These are phyloP conservation scores for Astrephomene gubernaculifera DNA, from an alignment of 139 green algal species.

Conservation along the genomic window DNA sequence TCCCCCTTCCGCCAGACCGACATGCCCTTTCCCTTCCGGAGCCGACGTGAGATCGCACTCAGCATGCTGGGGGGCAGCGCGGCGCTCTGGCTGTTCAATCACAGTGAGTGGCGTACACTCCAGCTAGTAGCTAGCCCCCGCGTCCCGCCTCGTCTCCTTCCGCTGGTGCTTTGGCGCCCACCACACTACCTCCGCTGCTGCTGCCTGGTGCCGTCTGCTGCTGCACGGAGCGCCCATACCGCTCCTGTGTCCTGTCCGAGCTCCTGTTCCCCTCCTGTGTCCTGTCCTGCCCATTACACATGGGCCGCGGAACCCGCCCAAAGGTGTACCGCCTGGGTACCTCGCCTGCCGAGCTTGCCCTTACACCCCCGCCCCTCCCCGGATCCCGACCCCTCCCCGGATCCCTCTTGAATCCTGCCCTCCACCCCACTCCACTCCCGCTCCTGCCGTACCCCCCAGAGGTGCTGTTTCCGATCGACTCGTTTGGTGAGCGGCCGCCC, in stretches of 20 bases:
- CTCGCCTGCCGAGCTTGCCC: neutral
- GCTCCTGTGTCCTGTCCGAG: too few relatives aligned
- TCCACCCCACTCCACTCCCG: neutral
- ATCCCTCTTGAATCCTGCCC: too few relatives aligned
- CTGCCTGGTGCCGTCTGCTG: too few relatives aligned
- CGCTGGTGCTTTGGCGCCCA: neutral
- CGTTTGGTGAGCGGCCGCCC: slow-evolving; percentile 21
- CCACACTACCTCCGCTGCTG: too few relatives aligned
- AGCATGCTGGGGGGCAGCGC: slow-evolving; percentile 57
- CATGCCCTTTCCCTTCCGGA: slow-evolving; percentile 50
- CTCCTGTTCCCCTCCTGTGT: too few relatives aligned
- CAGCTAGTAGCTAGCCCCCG: neutral
- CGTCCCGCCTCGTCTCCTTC: neutral
- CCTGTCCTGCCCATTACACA: too few relatives aligned
- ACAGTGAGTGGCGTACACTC: slow-evolving; percentile 55
- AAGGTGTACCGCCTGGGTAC: too few relatives aligned
- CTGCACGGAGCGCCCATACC: too few relatives aligned
- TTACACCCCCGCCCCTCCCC: neutral
- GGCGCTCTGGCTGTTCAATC: slow-evolving; percentile 61
- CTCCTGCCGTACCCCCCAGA: neutral
- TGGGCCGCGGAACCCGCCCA: too few relatives aligned
- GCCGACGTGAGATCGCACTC: slow-evolving; percentile 58
- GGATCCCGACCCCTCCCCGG: neutral
- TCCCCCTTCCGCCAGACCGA: neutral
- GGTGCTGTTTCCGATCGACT: slow-evolving; percentile 28